phyloP scores from a whole-genome alignment of 495 filamentous ascomycete species.

The Neurospora discreta region DNA sequence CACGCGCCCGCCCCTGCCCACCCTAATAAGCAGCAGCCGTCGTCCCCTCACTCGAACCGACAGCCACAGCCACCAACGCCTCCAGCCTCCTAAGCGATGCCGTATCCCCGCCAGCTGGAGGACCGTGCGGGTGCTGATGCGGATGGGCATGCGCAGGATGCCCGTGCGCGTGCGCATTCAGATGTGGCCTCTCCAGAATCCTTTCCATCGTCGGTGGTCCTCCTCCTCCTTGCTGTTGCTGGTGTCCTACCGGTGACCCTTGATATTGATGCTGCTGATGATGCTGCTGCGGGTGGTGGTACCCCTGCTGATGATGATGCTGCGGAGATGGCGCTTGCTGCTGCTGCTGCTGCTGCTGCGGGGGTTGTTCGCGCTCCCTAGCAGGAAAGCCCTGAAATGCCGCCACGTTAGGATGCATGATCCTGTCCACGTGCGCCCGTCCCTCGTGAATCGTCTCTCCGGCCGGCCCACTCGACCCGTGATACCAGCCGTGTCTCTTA shows the following conservation, averaged over 20 bases:
- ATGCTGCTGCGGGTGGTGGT: conserved; percentile 1
- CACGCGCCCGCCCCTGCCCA: background rate
- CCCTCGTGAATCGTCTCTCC: conserved; percentile 26
- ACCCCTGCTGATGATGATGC: background rate
- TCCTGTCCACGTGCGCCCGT: conserved; percentile 33
- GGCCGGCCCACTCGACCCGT: conserved; percentile 40
- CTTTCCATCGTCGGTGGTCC: conserved; percentile 13
- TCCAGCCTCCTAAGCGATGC: conserved; percentile 57
- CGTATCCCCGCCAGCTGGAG: conserved; percentile 11
- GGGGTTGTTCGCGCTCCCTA: conserved; percentile 18
- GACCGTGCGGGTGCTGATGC: background rate
- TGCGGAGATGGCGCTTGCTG: background rate
- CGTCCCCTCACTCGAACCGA: conserved; percentile 54
- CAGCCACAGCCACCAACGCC: conserved; percentile 81
- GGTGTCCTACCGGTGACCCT: background rate
- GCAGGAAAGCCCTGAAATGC: conserved; percentile 34
- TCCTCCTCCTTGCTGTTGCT: conserved; percentile 7
- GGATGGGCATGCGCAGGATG: background rate
- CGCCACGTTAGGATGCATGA: conserved; percentile 37
- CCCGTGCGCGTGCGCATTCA: background rate
- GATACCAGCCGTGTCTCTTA: conserved; percentile 61
- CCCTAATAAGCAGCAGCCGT: conserved; percentile 38
- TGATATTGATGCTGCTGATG: background rate
- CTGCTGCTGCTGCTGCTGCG: conserved; percentile 11
- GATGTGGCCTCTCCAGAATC: conserved; percentile 17